Evolutionary conservation across 805 yeast genomes (phyloP), one percentile per base, ranked within the genome.

Genomic region (Alloascoidea africana): DNA sequence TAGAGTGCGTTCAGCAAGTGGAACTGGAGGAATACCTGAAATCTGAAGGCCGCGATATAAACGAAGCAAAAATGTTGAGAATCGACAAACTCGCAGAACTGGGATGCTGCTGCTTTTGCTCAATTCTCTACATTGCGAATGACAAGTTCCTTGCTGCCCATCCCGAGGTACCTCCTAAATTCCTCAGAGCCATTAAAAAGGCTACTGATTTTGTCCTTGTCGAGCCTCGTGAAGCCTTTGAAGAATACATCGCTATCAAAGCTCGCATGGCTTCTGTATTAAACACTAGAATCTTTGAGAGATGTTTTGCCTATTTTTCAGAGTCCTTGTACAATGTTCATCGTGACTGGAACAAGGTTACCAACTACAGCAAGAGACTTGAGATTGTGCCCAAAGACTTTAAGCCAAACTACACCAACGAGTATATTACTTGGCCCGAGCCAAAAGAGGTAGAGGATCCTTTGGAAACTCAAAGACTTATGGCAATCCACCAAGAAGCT

Each of bases 71-170:
- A 46, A 70, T 70, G 76, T 54, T 70, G 47, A 60, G 76, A 56
- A 70, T 70, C 46, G 76, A 70, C 48, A 58, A 60, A 45, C 55
- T 69, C 46, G 76, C 76, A 16, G 70, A 70, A 43, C 56, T 69
- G 39, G 76, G 76, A 13, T 69, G 76, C 50, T 69, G 76, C 50
- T 69, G 76, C 46, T 69, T 69, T 66, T 69, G 76, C 46, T 65
- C 74, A 34, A 65, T 69, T 41, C 57, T 69, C 47, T 68, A 67
- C 62, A 70, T 69, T 45, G 60, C 59, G 45, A 70, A 70, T 49
- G 76, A 70, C 46, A 52, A 59, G 33, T 70, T 68, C 50, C 56
- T 70, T 46, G 57, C 54, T 8, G 54, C 51, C 36, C 63, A 69
- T 50, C 70, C 69, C 14, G 68, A 59, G 33, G 64, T 66, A 49